Evolutionary conservation across 176 grass and related monocot species (phyloP).

Genomic region (Paspalum vaginatum): DNA sequence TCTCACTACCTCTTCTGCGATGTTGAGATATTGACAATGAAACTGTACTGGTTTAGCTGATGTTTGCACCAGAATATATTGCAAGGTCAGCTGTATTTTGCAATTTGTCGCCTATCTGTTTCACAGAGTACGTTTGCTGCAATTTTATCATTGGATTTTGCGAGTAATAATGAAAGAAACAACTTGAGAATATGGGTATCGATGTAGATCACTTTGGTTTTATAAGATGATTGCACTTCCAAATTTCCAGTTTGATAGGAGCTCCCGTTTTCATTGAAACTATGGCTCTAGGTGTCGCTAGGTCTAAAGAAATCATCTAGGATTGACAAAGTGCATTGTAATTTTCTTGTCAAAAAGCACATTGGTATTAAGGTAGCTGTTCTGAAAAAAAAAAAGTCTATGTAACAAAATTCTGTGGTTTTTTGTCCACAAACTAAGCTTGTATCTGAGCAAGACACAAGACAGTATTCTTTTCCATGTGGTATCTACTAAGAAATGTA

Average conservation of each 20-base stretch:
- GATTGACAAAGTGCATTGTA: not conserved
- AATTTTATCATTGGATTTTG: constrained; percentile 14
- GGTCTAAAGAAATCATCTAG: constrained; percentile 15
- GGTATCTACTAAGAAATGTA: constrained; percentile 8
- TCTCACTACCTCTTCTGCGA: not conserved
- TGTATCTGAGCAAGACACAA: not conserved
- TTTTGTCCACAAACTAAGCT: constrained; percentile 1
- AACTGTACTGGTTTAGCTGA: constrained; percentile 45
- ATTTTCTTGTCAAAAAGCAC: not conserved
- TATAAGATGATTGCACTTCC: not conserved
- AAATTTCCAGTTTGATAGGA: not conserved
- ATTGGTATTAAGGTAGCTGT: too few species aligned
- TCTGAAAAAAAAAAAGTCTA: not conserved
- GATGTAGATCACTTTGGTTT: not conserved
- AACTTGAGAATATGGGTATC: constrained; percentile 7
- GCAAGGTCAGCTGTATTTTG: constrained; percentile 46
- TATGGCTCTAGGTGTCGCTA: constrained; percentile 6
- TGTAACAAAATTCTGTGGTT: not conserved
- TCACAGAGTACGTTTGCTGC: not conserved
- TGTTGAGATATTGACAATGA: not conserved
- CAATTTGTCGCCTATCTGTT: constrained; percentile 15
- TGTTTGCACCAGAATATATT: constrained; percentile 33
- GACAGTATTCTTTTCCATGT: not conserved
- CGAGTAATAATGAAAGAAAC: not conserved
- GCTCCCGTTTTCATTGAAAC: not conserved